Evolutionary conservation across 1,284 basidiomycete species (phyloP), one percentile per base, ranked within the genome.

Genomic region (Ceratobasidium sp.): DNA sequence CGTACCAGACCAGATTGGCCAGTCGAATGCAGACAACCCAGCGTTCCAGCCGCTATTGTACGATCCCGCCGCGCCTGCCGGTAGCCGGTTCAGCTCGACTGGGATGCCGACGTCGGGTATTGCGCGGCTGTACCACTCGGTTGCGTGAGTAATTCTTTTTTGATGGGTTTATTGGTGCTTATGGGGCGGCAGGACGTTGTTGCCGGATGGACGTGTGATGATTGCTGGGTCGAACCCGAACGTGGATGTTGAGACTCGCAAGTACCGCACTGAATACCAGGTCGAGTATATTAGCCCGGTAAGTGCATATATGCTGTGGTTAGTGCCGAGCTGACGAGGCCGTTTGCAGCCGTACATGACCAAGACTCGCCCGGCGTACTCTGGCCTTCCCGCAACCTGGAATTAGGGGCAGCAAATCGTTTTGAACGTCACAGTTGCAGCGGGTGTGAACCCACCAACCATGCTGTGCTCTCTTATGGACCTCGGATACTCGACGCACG

Each of bases 221-320:
- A 82, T 89, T 71, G 87, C 86, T 30, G 88, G 89, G 0, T 87
- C 85, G 52, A 89, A 89, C 81, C 89, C 89, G 18, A 88, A 90
- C 79, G 81, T 82, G n/a, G 84, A 85, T 68, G 66, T 38, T 77
- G 83, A 80, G 38, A 84, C 82, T 16, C 78, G 79, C 7, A 80
- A 82, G 82, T 82, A 79, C 78, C 23, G 27, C 79, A 89, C 87
- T 54, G 88, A 88, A 82, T 88, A 87, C 82, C 82, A 87, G 3
- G 85, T 27, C 12, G 59, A 62, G 20, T 50, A 30, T 7, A 48
- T 14, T 30, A 30, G 27, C 27, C 27, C 27, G 27, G 27, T 30
- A 30, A 30, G 27, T 30, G 27, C 27, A 30, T 52, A 48, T 88
- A 0, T 88, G 85, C 84, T 85, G 85, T 81, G 27, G 27, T 30